These are phyloP conservation scores for Incumbomyces delicatus DNA, from an alignment of 2,329 filamentous ascomycete genomes.

Conservation along the genomic window DNA sequence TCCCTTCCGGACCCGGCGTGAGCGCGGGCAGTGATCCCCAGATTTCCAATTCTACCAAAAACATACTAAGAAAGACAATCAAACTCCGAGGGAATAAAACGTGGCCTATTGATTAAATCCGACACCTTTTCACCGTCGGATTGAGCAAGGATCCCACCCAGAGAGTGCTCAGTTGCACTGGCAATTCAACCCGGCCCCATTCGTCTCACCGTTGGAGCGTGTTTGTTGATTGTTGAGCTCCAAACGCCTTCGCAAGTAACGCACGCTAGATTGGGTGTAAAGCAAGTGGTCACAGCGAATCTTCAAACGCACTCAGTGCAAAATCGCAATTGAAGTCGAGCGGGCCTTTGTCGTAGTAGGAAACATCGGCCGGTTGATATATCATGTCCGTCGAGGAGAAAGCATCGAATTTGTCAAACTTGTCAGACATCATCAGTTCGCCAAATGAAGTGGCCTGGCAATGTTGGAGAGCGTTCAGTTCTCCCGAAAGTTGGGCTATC, in stretches of 20 bases:
- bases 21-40: too few relatives aligned
- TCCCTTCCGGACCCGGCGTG: too few relatives aligned
- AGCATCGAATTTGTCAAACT: constrained; percentile 23
- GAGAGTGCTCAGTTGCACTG: too few relatives aligned
- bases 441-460: constrained; percentile 18
- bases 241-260: constrained; percentile 5
- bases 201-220: too few relatives aligned
- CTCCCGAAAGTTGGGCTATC: constrained; percentile 21
- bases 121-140: too few relatives aligned
- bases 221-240: not conserved
- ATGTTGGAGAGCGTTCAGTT: constrained; percentile 19
- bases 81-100: too few relatives aligned
- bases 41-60: too few relatives aligned
- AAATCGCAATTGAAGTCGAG: constrained; percentile 20
- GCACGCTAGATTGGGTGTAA: not conserved
- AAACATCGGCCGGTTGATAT: constrained; percentile 18
- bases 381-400: constrained; percentile 20
- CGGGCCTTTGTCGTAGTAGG: constrained; percentile 21
- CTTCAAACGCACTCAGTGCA: constrained; percentile 18
- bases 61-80: too few relatives aligned
- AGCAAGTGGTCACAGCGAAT: constrained; percentile 9
- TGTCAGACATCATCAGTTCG: constrained; percentile 21
- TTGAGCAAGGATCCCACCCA: too few relatives aligned
- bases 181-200: too few relatives aligned
- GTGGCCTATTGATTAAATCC: too few relatives aligned